phyloP scores from a whole-genome alignment of 2,329 filamentous ascomycete species.

The Hyphodiscus sp. region DNA sequence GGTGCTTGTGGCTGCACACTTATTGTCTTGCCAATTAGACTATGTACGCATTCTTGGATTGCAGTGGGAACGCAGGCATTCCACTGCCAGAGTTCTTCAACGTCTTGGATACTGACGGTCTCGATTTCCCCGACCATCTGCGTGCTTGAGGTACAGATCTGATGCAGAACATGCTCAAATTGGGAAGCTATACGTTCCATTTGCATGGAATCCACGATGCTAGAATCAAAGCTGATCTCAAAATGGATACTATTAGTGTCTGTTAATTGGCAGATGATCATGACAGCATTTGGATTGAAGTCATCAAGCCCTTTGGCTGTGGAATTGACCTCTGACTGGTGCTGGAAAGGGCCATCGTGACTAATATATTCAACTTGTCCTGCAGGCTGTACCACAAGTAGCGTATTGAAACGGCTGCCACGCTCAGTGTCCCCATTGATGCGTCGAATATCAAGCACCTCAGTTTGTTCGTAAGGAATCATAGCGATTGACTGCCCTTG shows the following conservation, averaged over 20 bases:
- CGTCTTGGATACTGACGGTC: not conserved
- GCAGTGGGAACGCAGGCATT: constrained; percentile 8
- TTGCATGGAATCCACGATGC: not conserved
- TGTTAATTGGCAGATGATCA: not conserved
- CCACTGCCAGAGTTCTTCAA: constrained; percentile 7
- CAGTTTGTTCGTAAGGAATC: constrained; percentile 31
- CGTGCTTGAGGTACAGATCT: not conserved
- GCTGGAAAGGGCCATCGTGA: too few relatives aligned
- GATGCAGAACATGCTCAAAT: constrained; percentile 3
- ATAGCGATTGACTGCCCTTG: constrained; percentile 40
- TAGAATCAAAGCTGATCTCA: not conserved
- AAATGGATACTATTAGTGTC: not conserved
- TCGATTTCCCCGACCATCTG: not conserved
- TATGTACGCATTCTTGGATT: constrained; percentile 13
- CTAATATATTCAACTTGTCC: not conserved
- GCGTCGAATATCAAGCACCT: constrained; percentile 15
- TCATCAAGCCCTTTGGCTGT: not conserved
- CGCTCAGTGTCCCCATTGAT: constrained; percentile 9
- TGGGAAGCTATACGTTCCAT: not conserved
- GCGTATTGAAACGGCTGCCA: constrained; percentile 10
- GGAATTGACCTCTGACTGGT: not conserved
- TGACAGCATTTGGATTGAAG: not conserved
- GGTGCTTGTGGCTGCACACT: constrained; percentile 9
- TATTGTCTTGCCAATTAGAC: constrained; percentile 8
- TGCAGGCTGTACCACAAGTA: constrained; percentile 13